Percentiles rank a stretch among this genome's conserved stretches.
Evolutionary conservation across 2,329 filamentous ascomycete genomes (phyloP).

Genomic region (Ilyonectria mors-panacis): DNA sequence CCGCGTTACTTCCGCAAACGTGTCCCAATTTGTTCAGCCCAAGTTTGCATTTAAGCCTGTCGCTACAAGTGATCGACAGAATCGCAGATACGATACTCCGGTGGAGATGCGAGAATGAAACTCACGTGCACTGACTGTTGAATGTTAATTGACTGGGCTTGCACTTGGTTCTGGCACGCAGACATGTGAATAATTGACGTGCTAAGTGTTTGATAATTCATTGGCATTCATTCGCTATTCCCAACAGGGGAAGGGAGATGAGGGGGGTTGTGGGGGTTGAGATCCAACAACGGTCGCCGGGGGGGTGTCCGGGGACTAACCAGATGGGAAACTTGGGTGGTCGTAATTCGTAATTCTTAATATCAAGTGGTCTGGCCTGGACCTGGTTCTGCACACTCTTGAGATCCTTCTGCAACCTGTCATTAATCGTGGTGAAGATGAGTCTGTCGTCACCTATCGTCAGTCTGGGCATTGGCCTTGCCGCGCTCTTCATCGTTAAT

Average conservation of each 20-base stretch:
- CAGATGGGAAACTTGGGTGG: background rate
- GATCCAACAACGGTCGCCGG: background rate
- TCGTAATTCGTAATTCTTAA: slow-evolving; percentile 1
- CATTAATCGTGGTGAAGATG: slow-evolving; percentile 5
- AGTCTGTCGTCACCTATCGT: background rate
- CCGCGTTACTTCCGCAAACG: background rate
- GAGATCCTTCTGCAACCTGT: background rate
- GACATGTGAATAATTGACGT: background rate
- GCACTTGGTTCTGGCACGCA: background rate
- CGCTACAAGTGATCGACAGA: background rate
- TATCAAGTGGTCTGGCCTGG: background rate
- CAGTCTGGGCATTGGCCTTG: background rate
- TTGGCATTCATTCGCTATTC: background rate
- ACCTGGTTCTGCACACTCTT: background rate
- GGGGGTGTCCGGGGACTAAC: background rate
- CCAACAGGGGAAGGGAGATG: background rate
- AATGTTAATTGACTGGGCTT: background rate
- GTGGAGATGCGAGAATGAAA: background rate
- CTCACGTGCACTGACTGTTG: background rate
- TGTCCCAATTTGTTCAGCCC: background rate
- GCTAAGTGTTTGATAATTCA: background rate
- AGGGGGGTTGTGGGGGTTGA: background rate
- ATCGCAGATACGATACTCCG: background rate
- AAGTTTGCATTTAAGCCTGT: background rate
- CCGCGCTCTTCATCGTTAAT: background rate